Conservation (phyloP, 108 stramenopile genomes). For the Cyclotella sp. region DNA sequence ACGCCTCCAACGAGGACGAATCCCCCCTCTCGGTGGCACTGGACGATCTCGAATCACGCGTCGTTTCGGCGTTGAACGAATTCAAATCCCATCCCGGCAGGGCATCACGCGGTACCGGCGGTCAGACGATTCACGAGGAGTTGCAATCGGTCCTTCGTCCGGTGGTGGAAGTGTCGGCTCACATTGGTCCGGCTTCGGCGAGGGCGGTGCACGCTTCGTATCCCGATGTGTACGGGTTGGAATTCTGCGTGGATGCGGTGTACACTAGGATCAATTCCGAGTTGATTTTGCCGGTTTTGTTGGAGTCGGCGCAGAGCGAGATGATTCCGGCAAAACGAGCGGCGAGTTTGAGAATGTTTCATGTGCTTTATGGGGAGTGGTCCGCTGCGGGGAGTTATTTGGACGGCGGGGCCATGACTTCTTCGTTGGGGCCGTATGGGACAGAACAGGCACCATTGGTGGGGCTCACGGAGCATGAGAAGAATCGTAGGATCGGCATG, state of each 20-base stretch:
- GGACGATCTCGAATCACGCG: slow-evolving; percentile 80
- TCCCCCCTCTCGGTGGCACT: slow-evolving; percentile 78
- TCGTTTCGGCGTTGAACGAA: slow-evolving; percentile 74
- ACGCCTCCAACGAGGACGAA: slow-evolving; percentile 6
- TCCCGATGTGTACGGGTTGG: slow-evolving; percentile 51
- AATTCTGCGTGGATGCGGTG: slow-evolving; percentile 75
- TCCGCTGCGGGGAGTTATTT: slow-evolving; percentile 78
- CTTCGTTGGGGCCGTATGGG: slow-evolving; percentile 59
- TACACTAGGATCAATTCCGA: slow-evolving; percentile 76
- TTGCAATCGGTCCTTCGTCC: slow-evolving; percentile 70
- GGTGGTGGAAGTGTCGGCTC: slow-evolving; percentile 81
- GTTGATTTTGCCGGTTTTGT: slow-evolving; percentile 72
- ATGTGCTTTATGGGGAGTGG: slow-evolving; percentile 69
- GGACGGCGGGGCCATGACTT: slow-evolving; percentile 48
- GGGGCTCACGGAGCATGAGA: slow-evolving; percentile 26
- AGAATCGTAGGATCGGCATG: slow-evolving; percentile 49
- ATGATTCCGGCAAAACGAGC: slow-evolving; percentile 72
- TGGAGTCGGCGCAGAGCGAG: slow-evolving; percentile 86
- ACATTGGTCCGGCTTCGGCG: slow-evolving; percentile 78
- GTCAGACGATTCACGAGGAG: slow-evolving; percentile 69
- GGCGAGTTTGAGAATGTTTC: slow-evolving; percentile 76
- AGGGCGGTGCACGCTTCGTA: slow-evolving; percentile 57
- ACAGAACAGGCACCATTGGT: slow-evolving; percentile 7
- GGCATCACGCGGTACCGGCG: slow-evolving; percentile 16
- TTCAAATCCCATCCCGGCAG: slow-evolving; percentile 75